Conservation (phyloP, 2,329 filamentous ascomycete species). For the Fusarium siculi region DNA sequence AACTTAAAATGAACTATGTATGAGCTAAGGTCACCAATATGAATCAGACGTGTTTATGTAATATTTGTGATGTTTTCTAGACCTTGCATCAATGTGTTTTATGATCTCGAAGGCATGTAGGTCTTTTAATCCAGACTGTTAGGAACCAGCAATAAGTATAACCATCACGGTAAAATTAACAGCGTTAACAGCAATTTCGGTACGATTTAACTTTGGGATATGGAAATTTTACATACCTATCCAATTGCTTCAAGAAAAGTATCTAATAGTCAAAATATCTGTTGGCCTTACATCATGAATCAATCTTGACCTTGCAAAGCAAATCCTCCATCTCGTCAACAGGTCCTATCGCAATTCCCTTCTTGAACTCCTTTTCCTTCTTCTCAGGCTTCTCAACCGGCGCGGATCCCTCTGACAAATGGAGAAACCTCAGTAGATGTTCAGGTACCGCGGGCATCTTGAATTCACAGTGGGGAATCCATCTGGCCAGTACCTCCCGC, state of each 20-base stretch:
- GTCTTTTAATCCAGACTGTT: too few relatives aligned
- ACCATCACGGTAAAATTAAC: too few relatives aligned
- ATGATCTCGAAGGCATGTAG: too few relatives aligned
- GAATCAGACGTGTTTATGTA: too few relatives aligned
- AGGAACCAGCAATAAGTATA: too few relatives aligned
- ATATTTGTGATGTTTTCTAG: too few relatives aligned
- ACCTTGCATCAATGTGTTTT: too few relatives aligned
- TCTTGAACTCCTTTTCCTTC: neutral
- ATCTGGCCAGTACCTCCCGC: neutral
- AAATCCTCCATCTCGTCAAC: neutral
- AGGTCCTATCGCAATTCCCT: accelerated
- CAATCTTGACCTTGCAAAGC: neutral
- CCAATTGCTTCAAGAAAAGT: neutral
- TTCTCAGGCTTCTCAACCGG: neutral
- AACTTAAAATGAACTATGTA: too few relatives aligned
- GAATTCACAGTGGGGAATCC: neutral
- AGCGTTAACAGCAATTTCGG: accelerated
- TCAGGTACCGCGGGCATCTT: neutral
- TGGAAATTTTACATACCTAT: neutral
- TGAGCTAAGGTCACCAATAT: too few relatives aligned
- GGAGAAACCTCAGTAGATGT: too few relatives aligned
- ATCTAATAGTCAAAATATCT: neutral
- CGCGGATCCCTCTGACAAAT: accelerated
- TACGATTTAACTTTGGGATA: too few relatives aligned
- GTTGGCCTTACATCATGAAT: neutral